Percentiles rank a stretch among this genome's conserved stretches.
phyloP scores from a whole-genome alignment of 805 yeast species.

The Starmera pachycereana region DNA sequence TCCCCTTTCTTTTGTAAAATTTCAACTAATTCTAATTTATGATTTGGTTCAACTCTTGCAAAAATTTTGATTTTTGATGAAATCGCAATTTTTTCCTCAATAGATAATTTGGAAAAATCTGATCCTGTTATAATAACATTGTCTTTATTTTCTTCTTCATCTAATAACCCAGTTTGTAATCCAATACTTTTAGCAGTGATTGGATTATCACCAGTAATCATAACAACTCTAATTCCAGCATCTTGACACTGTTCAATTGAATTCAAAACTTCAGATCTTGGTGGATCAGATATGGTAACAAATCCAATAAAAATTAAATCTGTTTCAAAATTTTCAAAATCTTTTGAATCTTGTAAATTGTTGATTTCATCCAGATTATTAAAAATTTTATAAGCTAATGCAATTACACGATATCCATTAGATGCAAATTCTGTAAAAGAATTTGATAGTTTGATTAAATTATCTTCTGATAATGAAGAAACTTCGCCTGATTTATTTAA shows the following conservation, averaged over 20 bases:
- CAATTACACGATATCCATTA: conserved; percentile 21
- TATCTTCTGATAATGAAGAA: conserved; percentile 21
- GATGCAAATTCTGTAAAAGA: conserved; percentile 30
- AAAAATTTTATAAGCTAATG: conserved; percentile 26
- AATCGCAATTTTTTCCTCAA: conserved; percentile 29
- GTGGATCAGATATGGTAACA: conserved; percentile 35
- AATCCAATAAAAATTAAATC: conserved; percentile 28
- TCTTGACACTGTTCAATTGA: conserved; percentile 25
- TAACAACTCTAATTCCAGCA: conserved; percentile 34
- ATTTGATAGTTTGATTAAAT: conserved; percentile 21
- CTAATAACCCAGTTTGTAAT: conserved; percentile 29
- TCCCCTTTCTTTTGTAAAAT: conserved; percentile 34
- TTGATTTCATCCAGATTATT: conserved; percentile 20
- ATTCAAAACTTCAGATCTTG: conserved; percentile 26
- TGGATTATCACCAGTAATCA: conserved; percentile 47
- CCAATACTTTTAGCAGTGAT: conserved; percentile 43
- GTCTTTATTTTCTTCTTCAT: conserved; percentile 13
- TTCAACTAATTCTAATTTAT: conserved; percentile 42
- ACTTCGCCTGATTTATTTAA: conserved; percentile 19
- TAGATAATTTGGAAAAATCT: conserved; percentile 24
- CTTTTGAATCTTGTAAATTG: conserved; percentile 20
- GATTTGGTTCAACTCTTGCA: conserved; percentile 49
- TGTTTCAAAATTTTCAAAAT: conserved; percentile 24
- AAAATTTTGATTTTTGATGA: conserved; percentile 35
- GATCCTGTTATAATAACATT: conserved; percentile 28